phyloP scores from a whole-genome alignment of 257 asterid species.

The Nicotiana knightiana region DNA sequence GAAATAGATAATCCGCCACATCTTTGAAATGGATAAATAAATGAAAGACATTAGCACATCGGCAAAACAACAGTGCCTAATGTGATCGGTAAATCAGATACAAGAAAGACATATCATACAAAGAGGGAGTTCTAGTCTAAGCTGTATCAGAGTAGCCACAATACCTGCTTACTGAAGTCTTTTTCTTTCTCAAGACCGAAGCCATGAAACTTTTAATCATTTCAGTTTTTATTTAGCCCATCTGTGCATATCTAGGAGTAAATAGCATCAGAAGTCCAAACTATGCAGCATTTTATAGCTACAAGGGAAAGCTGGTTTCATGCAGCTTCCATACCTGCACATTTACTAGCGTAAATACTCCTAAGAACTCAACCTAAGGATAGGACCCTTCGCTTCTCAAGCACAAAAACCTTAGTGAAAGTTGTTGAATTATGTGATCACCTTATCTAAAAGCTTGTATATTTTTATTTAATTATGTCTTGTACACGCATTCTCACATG shows the following conservation, averaged over 20 bases:
- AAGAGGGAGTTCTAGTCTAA: background rate
- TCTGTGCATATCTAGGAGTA: background rate
- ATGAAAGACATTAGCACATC: background rate
- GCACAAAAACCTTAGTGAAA: no score
- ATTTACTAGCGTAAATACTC: no score
- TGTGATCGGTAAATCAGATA: background rate
- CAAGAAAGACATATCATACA: background rate
- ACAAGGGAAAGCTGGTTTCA: no score
- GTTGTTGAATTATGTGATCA: no score
- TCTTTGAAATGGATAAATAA: background rate
- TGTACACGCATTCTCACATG: background rate
- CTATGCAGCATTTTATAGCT: no score
- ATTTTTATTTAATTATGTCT: no score
- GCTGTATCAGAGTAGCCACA: background rate
- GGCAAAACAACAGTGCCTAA: background rate
- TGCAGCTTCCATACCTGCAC: no score
- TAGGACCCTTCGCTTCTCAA: no score
- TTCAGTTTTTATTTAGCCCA: background rate
- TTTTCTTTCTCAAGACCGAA: background rate
- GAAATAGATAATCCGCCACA: background rate
- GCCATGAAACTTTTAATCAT: background rate
- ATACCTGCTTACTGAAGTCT: background rate
- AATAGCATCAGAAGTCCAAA: no score
- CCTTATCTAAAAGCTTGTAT: no score
- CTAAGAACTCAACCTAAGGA: no score